phyloP scores from a whole-genome alignment of 1,139 yeast species.

The Hanseniaspora sp. region DNA sequence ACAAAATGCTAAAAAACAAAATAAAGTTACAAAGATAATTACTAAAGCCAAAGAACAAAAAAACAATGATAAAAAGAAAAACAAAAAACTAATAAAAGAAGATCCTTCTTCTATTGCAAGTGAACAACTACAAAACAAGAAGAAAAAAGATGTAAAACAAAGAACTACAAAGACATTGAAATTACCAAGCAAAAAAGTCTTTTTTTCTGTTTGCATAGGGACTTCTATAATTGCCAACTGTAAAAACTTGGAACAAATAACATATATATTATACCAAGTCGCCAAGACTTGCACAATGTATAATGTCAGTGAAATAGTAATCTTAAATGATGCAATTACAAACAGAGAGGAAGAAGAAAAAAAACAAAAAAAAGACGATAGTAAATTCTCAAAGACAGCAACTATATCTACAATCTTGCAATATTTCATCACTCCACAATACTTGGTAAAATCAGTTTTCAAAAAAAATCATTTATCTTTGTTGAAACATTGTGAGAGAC shows the following conservation, averaged over 20 bases:
- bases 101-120: not conserved
- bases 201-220: constrained; percentile 53
- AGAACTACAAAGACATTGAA: constrained; percentile 23
- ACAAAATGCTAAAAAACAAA: constrained; percentile 6
- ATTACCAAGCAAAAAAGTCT: constrained; percentile 23
- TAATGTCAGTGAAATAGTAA: constrained; percentile 60
- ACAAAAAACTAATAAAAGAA: not conserved
- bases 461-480: constrained; percentile 35
- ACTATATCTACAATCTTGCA: constrained; percentile 63
- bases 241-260: constrained; percentile 57
- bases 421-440: constrained; percentile 78
- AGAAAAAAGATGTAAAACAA: constrained; percentile 3
- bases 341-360: not conserved
- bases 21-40: not conserved
- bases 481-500: constrained; percentile 53
- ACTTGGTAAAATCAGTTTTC: constrained; percentile 57
- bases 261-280: constrained; percentile 62
- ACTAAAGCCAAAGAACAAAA: constrained; percentile 4
- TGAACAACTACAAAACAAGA: constrained; percentile 2
- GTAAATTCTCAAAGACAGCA: constrained; percentile 34
- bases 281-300: constrained; percentile 64
- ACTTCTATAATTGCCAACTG: constrained; percentile 52
- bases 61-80: constrained; percentile 6
- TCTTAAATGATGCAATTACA: constrained; percentile 38
- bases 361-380: constrained; percentile 15